phyloP scores from a whole-genome alignment of 345 rosid genomes.

The Moricandia moricandioides region DNA sequence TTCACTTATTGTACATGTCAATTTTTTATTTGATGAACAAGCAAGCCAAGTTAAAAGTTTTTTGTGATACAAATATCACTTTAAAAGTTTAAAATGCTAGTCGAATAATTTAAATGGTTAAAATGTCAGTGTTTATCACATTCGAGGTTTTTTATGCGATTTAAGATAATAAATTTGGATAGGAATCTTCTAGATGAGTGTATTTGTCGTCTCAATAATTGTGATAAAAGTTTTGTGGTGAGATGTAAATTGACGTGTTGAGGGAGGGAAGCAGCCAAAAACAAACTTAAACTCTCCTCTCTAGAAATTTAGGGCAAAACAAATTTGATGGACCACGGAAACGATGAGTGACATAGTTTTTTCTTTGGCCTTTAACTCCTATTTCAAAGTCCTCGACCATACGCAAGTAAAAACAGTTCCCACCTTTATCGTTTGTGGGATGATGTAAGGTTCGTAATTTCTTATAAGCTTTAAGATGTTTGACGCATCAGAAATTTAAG shows the following conservation, averaged over 20 bases:
- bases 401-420: background rate
- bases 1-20: too few relatives aligned
- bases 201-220: background rate
- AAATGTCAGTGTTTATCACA: too few relatives aligned
- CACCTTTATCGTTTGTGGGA: background rate
- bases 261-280: conserved; percentile 5
- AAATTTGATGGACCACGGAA: background rate
- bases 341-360: background rate
- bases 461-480: background rate
- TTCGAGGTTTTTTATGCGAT: too few relatives aligned
- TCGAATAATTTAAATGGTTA: too few relatives aligned
- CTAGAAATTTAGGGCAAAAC: background rate
- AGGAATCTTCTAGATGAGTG: background rate
- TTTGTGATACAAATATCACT: too few relatives aligned
- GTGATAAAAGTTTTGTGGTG: background rate
- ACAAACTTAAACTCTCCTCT: background rate
- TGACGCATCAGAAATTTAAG: background rate
- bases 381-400: background rate
- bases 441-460: background rate
- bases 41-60: too few relatives aligned
- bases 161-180: background rate
- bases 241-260: background rate
- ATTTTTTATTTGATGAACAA: too few relatives aligned
- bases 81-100: too few relatives aligned
- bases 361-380: background rate